Evolutionary conservation across 2,329 filamentous ascomycete species (phyloP).

Genomic region (Penicillium vulpinum): DNA sequence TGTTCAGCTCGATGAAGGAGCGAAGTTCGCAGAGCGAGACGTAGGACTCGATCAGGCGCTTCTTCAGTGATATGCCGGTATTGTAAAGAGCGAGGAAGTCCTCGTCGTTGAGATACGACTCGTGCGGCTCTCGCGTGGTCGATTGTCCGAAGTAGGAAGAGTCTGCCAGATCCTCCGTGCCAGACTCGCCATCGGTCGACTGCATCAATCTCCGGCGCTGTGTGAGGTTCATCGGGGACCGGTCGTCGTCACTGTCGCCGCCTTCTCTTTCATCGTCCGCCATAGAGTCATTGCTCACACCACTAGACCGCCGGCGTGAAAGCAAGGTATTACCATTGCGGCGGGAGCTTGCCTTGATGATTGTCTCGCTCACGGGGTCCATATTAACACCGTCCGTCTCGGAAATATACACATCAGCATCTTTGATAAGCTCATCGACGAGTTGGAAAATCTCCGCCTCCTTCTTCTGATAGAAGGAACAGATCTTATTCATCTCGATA

Average conservation of each 20-base stretch:
- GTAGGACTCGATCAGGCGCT: slow-evolving; percentile 81
- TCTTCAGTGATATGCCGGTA: slow-evolving; percentile 82
- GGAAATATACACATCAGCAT: slow-evolving; percentile 68
- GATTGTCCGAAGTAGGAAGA: slow-evolving; percentile 32
- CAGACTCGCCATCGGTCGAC: slow-evolving; percentile 31
- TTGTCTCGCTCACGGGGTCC: slow-evolving; percentile 44
- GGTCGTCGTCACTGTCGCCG: slow-evolving; percentile 61
- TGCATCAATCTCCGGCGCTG: slow-evolving; percentile 17
- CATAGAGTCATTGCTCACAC: slow-evolving; percentile 43
- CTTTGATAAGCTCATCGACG: slow-evolving; percentile 71
- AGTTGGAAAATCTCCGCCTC: slow-evolving; percentile 84
- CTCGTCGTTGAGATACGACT: slow-evolving; percentile 73
- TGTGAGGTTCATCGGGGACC: slow-evolving; percentile 20
- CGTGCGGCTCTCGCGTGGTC: slow-evolving; percentile 46
- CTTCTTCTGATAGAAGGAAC: slow-evolving; percentile 84
- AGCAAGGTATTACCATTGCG: neutral
- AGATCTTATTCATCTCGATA: slow-evolving; percentile 90
- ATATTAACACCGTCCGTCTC: slow-evolving; percentile 51
- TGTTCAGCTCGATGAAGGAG: slow-evolving; percentile 93
- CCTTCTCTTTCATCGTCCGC: slow-evolving; percentile 55
- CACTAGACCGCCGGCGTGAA: slow-evolving; percentile 48
- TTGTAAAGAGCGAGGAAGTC: slow-evolving; percentile 70
- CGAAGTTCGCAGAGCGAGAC: slow-evolving; percentile 93
- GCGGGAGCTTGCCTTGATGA: slow-evolving; percentile 42
- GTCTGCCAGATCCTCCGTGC: slow-evolving; percentile 36